Base-by-base conservation (phyloP, 2,329 filamentous ascomycete genomes). In the Tolypocladium amazonense region DNA sequence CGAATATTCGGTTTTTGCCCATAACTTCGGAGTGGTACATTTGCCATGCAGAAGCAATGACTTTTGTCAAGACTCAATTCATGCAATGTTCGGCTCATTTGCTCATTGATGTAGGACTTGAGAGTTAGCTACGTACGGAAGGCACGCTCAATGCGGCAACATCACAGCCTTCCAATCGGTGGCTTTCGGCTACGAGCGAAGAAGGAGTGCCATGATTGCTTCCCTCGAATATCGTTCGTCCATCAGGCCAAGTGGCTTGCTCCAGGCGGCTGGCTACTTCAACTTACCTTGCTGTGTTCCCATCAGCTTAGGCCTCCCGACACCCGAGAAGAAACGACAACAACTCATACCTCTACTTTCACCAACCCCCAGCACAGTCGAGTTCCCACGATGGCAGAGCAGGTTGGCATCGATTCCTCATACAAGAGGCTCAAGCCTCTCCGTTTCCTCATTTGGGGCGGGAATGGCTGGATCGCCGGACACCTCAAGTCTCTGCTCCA, bases 371-470 rank as follows among this genome's bases (percentile, higher is more conserved):
- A n/a, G 15, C 27, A 14, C 20, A 20, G 3, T 1, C 4, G 18
- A 12, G 11, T n/a, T 2, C 50, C 20, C 20, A 37, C 1, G 2
- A 54, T 54, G 30, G 9, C 30, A 23, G 20, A 20, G 11, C 20
- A 4, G 18, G 14, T 3, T 20, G 39, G 3, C 27, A 15, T 4
- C 39, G 11, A 20, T 20, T 30, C 56, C 20, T 15, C 56, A 20
- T 8, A 23, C 20, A 14, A 30, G 33, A 20, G 30, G 7, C 25
- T 3, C 11, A 25, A 35, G 20, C 56, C 27, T 38, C 43, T 18
- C 5, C 76, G 78, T 65, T 87, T 81, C 71, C 79, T 88, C 64
- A 84, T 88, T 68, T 88, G 84, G 84, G 85, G 85, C 59, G 82
- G 79, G 64, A 76, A 79, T 65, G 84, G 85, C 67, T 86, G 83